Percentiles rank a stretch among this genome's conserved stretches.
Evolutionary conservation across 1,284 basidiomycete genomes (phyloP).

Genomic region (Fistulina hepatica): DNA sequence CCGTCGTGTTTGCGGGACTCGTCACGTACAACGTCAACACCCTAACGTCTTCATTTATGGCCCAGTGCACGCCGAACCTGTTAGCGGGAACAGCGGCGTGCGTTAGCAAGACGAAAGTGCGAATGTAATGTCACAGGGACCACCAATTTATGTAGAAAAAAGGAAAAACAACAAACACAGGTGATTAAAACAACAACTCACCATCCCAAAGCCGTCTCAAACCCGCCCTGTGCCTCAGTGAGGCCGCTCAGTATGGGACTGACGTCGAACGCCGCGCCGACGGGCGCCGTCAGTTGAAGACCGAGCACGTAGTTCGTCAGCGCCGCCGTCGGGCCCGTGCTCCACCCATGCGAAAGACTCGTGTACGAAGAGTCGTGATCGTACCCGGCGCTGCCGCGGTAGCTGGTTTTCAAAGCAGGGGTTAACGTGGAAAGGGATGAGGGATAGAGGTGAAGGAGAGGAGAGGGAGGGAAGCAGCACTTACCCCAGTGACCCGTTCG

Average conservation of each 20-base stretch:
- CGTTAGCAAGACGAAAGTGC: too few species aligned
- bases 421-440: conserved; percentile 3
- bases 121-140: too few species aligned
- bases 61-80: conserved; percentile 33
- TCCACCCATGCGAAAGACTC: conserved; percentile 31
- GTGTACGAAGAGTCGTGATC: conserved; percentile 38
- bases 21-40: conserved; percentile 15
- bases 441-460: conserved; percentile 19
- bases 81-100: too few species aligned
- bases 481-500: conserved; percentile 37
- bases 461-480: too few species aligned
- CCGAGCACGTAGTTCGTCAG: conserved; percentile 36
- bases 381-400: conserved; percentile 36
- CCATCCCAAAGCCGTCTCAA: conserved; percentile 33
- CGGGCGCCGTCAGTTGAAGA: conserved; percentile 28
- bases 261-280: conserved; percentile 32
- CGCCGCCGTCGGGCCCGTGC: conserved; percentile 24
- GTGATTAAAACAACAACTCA: too few species aligned
- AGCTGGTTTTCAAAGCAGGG: conserved; percentile 22
- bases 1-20: conserved; percentile 20
- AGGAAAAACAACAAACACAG: too few species aligned
- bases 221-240: conserved; percentile 29
- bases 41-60: conserved; percentile 3
- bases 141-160: too few species aligned
- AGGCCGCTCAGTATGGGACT: conserved; percentile 31